A percentile compares a stretch with the other conserved stretches of the same genome.
phyloP scores from a whole-genome alignment of 1,139 yeast species.

The Candida gigantensis region DNA sequence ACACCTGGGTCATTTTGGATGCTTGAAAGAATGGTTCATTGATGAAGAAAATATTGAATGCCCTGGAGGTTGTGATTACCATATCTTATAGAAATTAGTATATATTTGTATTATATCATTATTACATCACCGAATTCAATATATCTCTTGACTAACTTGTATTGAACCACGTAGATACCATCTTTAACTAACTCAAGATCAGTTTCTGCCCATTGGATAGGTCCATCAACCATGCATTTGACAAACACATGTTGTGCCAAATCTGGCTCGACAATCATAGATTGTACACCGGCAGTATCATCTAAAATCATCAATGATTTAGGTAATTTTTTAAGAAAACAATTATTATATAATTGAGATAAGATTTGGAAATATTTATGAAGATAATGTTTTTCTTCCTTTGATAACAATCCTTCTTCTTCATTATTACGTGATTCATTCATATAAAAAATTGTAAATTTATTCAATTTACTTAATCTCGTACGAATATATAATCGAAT shows the following conservation, averaged over 20 bases:
- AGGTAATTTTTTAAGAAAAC: slow-evolving; percentile 72
- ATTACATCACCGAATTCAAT: slow-evolving; percentile 44
- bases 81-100: neutral
- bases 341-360: slow-evolving; percentile 63
- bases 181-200: slow-evolving; percentile 65
- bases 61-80: slow-evolving; percentile 69
- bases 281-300: slow-evolving; percentile 72
- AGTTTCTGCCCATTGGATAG: slow-evolving; percentile 32
- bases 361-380: slow-evolving; percentile 63
- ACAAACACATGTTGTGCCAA: slow-evolving; percentile 75
- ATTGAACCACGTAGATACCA: slow-evolving; percentile 79
- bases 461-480: slow-evolving; percentile 73
- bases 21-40: slow-evolving; percentile 78
- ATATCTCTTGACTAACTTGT: slow-evolving; percentile 49
- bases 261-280: slow-evolving; percentile 82
- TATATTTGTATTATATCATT: slow-evolving; percentile 36
- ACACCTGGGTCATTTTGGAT: slow-evolving; percentile 82
- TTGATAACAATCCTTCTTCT: slow-evolving; percentile 43
- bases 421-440: slow-evolving; percentile 25
- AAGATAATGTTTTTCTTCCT: slow-evolving; percentile 64
- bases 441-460: slow-evolving; percentile 58
- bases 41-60: slow-evolving; percentile 67
- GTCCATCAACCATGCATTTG: slow-evolving; percentile 42
- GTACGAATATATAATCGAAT: slow-evolving; percentile 79
- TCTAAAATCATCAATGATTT: slow-evolving; percentile 67